Evolutionary conservation across 2,329 filamentous ascomycete species (phyloP), one percentile per base, ranked within the genome.

Genomic region (Colletotrichum musicola): DNA sequence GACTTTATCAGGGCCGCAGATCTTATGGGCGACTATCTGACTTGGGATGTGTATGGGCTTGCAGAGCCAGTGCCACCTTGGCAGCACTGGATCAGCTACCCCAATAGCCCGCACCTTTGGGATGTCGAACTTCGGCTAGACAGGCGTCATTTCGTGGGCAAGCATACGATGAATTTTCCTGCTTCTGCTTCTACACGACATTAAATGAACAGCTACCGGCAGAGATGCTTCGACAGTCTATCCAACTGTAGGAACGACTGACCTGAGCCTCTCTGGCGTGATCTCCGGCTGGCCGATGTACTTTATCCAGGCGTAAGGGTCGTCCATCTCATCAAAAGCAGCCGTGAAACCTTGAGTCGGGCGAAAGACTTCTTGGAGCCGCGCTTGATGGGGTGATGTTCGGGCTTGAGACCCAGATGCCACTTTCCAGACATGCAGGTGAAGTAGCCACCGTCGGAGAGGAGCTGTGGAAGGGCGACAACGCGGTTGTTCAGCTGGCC

Each of bases 391-490:
- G 89, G 89, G 4, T 82, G 85, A 4, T 83, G 82, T 71, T 90
- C 87, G 0, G 86, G 85, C 0, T 83, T 88, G 13, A 90, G 77
- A 0, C 88, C 88, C 18, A 90, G 77, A 75, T 90, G 88, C 88
- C 88, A 90, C 74, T 91, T 90, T 0, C 89, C 88, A 5, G 86
- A 80, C 84, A 90, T 89, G 5, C 89, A 71, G 1, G 88, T 90
- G 56, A 85, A 81, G 74, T 90, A 90, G 14, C 88, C 88, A 0
- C 80, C 83, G 69, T 90, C 88, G 4, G 80, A 83, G 5, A 90
- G 80, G 2, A 90, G 73, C 74, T 90, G 88, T 2, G 88, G 86
- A 14, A 90, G 77, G 6, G 88, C 84, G 1, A 81, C 89, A 2
- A 90, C 88, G 1, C 82, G 80, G 70, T 88, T 84, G 64, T 90